A percentile compares a stretch with the other conserved stretches of the same genome.
phyloP scores from a whole-genome alignment of 257 asterid species.

The Petunia secreta region DNA sequence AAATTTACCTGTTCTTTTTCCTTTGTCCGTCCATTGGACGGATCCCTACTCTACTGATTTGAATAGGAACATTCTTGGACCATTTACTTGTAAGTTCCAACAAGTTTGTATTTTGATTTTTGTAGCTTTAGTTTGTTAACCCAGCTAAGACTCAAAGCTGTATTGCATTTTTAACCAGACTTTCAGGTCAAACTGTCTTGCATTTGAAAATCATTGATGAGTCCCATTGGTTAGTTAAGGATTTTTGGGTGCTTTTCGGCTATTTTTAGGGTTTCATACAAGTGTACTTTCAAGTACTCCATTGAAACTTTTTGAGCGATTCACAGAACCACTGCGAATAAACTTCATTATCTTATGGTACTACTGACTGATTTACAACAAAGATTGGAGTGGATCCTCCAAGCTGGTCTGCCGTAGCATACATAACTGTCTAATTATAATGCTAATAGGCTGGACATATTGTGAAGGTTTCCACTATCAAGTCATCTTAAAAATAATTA shows the following conservation, averaged over 20 bases:
- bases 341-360: too few species aligned
- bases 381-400: too few species aligned
- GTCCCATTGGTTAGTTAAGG: not conserved
- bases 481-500: too few species aligned
- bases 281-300: too few species aligned
- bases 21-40: not conserved
- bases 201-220: not conserved
- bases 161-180: not conserved
- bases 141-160: not conserved
- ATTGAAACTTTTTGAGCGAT: too few species aligned
- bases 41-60: conserved; percentile 16
- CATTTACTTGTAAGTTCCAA: conserved; percentile 3
- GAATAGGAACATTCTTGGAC: conserved; percentile 10
- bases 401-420: too few species aligned
- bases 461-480: too few species aligned
- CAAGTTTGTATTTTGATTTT: not conserved
- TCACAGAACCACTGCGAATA: too few species aligned
- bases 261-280: too few species aligned
- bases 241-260: not conserved
- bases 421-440: too few species aligned
- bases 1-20: not conserved
- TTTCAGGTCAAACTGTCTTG: not conserved
- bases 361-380: too few species aligned
- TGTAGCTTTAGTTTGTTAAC: not conserved
- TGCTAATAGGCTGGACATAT: too few species aligned